Conservation (phyloP, 164 flowering plant genomes). For the Nymphaea thermarum region DNA sequence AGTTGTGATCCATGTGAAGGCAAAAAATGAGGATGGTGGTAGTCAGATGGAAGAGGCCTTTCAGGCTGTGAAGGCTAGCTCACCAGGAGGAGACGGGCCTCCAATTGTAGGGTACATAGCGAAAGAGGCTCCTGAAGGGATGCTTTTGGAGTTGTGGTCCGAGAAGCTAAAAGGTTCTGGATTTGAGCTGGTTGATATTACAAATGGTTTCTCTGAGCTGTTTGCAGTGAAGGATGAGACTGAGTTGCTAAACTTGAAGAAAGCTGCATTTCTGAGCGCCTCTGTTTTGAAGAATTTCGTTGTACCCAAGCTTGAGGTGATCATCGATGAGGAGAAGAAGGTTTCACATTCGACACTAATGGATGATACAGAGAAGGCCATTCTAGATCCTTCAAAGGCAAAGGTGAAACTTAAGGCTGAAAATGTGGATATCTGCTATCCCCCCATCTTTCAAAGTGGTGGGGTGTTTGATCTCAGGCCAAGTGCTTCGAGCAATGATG, state of each 20-base stretch:
- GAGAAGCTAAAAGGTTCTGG: constrained; percentile 35
- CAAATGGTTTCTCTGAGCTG: constrained; percentile 56
- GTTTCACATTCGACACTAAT: constrained; percentile 57
- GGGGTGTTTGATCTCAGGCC: constrained; percentile 71
- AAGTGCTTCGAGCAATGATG: constrained; percentile 72
- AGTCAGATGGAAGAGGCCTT: constrained; percentile 33
- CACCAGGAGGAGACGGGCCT: constrained; percentile 12
- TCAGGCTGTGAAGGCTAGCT: constrained; percentile 11
- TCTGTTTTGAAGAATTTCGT: constrained; percentile 59
- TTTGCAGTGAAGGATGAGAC: constrained; percentile 53
- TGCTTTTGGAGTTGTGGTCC: constrained; percentile 56
- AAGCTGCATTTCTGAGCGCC: constrained; percentile 51
- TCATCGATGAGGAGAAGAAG: constrained; percentile 74
- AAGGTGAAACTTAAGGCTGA: constrained; percentile 64
- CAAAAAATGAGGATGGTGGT: constrained; percentile 49
- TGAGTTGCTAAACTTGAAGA: constrained; percentile 55
- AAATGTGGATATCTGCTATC: constrained; percentile 80
- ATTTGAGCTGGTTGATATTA: constrained; percentile 38
- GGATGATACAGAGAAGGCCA: constrained; percentile 67
- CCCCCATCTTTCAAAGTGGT: constrained; percentile 85
- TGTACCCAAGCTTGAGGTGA: constrained; percentile 67
- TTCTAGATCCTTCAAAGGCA: constrained; percentile 44
- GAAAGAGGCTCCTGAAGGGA: constrained; percentile 70
- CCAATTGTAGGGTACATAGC: constrained; percentile 53
- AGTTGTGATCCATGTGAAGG: constrained; percentile 61